Base-by-base conservation (phyloP, 495 filamentous ascomycete species). In the Hypoxylon intermedium region DNA sequence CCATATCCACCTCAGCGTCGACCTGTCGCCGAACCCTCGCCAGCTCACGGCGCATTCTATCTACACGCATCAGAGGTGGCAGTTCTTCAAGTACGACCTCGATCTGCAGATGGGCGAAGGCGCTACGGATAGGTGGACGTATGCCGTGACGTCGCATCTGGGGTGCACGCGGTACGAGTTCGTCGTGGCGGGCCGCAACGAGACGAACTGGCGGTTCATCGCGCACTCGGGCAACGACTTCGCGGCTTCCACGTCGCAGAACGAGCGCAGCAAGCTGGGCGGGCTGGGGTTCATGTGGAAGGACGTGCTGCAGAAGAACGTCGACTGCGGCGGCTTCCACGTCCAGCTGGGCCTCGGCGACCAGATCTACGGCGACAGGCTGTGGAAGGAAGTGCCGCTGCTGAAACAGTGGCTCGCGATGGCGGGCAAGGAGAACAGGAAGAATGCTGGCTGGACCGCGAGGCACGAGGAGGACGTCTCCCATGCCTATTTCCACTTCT, bases 401-500 rank as follows among this genome's bases (percentile, higher is more conserved):
- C 79, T 98, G 43, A 93, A 89, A 74, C 94, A 98, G 74, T 98
- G 94, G 94, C 83, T 97, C 11, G 80, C 85, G 11, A 93, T 92
- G 71, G 89, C 83, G 58, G 95, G 94, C 1, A 91, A 96, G 58
- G 94, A 98, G 53, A 93, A 92, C 57, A 77, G 95, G 30, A 96
- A 93, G 77, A 96, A 87, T 49, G 87, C 91, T 0, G 81, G 84
- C 12, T 98, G 94, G 94, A 96, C 91, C 3, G 89, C 93, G 12
- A 85, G 89, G 42, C 90, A 97, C 67, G 92, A 98, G 67, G 93
- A 98, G 64, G 95, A 98, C 65, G 89, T 96, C 9, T 86, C 87
- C 15, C 91, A 97, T 75, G 93, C 93, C 2, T 98, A 96, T 75
- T 98, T 98, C 75, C 95, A 98, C 71, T 98, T 97, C 72, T 98